Conservation (phyloP, 225 moss, liverwort and hornwort genomes). For the Rhytidiadelphus loreus region DNA sequence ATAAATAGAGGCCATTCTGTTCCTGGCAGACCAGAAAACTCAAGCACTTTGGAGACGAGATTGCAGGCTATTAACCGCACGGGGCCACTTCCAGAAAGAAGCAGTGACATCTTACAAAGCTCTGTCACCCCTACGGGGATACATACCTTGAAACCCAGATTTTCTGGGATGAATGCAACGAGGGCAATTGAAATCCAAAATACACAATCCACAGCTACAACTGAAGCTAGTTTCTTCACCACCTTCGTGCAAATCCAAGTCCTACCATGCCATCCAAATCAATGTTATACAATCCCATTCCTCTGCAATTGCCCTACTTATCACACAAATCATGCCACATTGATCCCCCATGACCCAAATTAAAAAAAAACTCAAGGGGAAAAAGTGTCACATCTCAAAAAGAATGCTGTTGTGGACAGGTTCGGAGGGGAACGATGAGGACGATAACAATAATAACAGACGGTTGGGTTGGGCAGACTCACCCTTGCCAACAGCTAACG, state of each 20-base stretch:
- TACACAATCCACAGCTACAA: background rate
- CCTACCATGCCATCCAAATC: background rate
- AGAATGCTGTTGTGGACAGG: background rate
- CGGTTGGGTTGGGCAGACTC: constrained; percentile 9
- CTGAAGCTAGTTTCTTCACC: background rate
- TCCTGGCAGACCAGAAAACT: background rate
- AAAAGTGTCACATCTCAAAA: background rate
- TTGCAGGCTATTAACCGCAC: background rate
- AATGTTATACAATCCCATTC: background rate
- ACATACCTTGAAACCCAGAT: background rate
- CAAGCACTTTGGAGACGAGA: background rate
- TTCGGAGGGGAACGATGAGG: background rate
- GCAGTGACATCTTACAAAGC: background rate
- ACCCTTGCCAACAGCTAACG: background rate
- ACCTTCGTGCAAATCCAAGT: background rate
- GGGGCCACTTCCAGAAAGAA: background rate
- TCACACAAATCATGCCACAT: background rate
- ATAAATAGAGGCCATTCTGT: background rate
- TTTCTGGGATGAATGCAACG: background rate
- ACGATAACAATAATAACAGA: background rate
- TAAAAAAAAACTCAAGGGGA: background rate
- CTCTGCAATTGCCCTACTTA: background rate
- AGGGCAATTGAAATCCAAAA: background rate
- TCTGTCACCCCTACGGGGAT: background rate
- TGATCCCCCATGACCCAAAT: background rate